Base-by-base conservation (phyloP, 2,329 filamentous ascomycete species). In the Whalleya microplaca region DNA sequence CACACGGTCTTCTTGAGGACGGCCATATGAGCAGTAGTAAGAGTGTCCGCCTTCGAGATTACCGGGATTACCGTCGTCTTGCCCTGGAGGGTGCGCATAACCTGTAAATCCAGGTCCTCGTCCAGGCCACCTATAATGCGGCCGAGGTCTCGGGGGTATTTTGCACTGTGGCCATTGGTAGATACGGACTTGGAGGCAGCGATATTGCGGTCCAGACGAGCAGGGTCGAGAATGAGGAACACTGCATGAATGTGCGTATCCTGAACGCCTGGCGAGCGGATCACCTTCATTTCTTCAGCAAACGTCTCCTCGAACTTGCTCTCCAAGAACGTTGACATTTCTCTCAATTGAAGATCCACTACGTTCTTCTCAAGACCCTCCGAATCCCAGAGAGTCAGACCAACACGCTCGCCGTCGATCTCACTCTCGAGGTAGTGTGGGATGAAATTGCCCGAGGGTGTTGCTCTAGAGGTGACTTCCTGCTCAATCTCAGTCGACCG, bases 221-320 rank as follows among this genome's bases (percentile, higher is more conserved):
- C 80, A 1, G 95, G 95, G 72, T 99, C 95, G 52, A 99, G 85
- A 53, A 99, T 80, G 53, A 98, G 82, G 76, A 99, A 96, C 52
- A 92, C 92, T 64, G 92, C 96, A 72, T 99, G 95, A 64, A 99
- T 96, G 73, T 99, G 95, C 48, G 94, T 97, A 78, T 99, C 95
- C 72, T 92, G 91, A 63, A 91, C 90, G 53, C 93, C 94, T 21
- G 95, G 94, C 51, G 93, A 92, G 68, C 95, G 90, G 60, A 97
- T 83, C 45, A 99, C 93, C 79, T 97, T 98, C 84, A 96, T 96
- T 79, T 99, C 95, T 76, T 99, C 95, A 47, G 86, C 86, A 72
- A 99, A 96, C 0, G 95, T 98, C 70, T 99, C 95, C 73, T 99
- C 94, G 66, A 99, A 99, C 75, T 98, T 98, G 79, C 90, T 94